Evolutionary conservation across 2,329 filamentous ascomycete species (phyloP), one percentile per base, ranked within the genome.

Genomic region (Fusarium pininemorale): DNA sequence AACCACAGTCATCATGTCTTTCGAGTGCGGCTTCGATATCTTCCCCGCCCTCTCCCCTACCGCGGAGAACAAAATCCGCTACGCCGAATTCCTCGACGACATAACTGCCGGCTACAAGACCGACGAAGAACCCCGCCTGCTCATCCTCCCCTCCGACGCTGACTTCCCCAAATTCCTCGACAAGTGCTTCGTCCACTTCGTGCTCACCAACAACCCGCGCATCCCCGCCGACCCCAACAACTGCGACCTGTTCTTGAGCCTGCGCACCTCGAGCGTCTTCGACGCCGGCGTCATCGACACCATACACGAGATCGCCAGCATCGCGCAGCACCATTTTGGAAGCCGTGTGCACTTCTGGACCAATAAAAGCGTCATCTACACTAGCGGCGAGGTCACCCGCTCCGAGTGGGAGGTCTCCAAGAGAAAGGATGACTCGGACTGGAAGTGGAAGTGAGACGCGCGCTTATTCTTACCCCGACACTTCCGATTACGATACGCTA

Each of bases 21-120:
- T 35, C 7, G 38, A 42, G 22, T 65, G 47, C 22, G 68, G 66
- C 28, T 70, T 70, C n/a, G 66, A 70, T 18, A 56, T 70, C 20
- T 60, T 48, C 38, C 68, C 68, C 18, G 22, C 5, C 16, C 68
- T 70, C 5, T 5, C 12, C 18, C 16, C 26, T 6, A 60, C 32
- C 37, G 1, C 24, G 0, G 53, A 59, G 22, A 60, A 70, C 35
- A 70, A 60, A 16, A 41, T 20, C 1, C 6, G 8, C 6, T 70
- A 70, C 12, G 22, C 41, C 12, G 15, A 18, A 10, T 70, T 70
- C 24, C 32, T 70, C 15, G 7, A 38, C 3, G 41, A 51, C 4
- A 14, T 70, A 9, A 22, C 20, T 5, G 5, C 15, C n/a, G 2
- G 15, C 32, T 66, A 47, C 24, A 7, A 44, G 6, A 32, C 6